Evolutionary conservation across 2,329 filamentous ascomycete species (phyloP), one percentile per base, ranked within the genome.

Genomic region (Cadophora sp.): DNA sequence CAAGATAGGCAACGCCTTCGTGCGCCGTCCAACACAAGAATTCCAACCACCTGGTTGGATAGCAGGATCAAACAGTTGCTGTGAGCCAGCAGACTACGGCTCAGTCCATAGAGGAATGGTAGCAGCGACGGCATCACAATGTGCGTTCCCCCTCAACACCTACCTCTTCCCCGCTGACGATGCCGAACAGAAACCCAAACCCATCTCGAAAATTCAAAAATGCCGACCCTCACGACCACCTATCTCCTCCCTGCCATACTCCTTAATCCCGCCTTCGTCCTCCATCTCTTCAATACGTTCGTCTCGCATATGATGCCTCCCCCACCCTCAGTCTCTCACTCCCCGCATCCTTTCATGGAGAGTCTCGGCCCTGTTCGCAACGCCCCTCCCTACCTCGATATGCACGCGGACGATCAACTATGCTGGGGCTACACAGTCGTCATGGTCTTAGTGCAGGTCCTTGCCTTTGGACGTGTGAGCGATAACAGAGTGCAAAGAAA

Each of bases 241-340:
- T 79, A 80, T 69, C 69, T 79, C 37, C 64, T 79, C 29, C 78
- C 79, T 26, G 78, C 78, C 37, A 76, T 81, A 68, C 69, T 81
- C 31, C 77, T 80, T 68, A 81, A 81, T 66, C 79, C 79, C 4
- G 74, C 79, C 48, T 74, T 81, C 65, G 71, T 81, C 63, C 76
- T 81, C 34, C 79, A 81, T 64, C 72, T 78, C 58, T 74, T 81
- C 59, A 81, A 81, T 62, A 79, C 79, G 48, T 74, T 80, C 59
- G 69, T 79, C 31, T 80, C 78, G 14, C 75, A 79, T 62, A 61
- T 76, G 22, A 66, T 75, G 40, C 78, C 79, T 59, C 74, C 78
- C 3, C 71, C 76, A 43, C 65, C 71, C 26, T 73, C 75, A 2
- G 62, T 66, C 4, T 78, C 77, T 1, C 59, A 65, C 53, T 78